Evolutionary conservation across 257 asterid genomes (phyloP).

Genomic region (Rhazya stricta): DNA sequence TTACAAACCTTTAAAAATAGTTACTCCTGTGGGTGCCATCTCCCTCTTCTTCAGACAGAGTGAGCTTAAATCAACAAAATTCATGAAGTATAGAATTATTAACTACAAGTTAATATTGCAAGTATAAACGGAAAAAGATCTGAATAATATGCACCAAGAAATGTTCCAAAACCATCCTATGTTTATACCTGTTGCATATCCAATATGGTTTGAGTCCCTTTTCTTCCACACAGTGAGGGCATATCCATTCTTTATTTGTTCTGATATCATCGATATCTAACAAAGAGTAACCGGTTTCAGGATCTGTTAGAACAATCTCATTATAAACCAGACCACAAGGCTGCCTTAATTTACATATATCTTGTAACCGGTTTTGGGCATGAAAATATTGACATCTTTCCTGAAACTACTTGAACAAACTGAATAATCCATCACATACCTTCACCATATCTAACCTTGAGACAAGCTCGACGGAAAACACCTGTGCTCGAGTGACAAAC

Average conservation of each 20-base stretch:
- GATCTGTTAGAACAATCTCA: background rate
- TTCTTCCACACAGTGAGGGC: constrained; percentile 73
- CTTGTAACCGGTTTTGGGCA: no score
- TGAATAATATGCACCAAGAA: background rate
- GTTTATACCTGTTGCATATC: constrained; percentile 81
- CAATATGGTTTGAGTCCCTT: constrained; percentile 66
- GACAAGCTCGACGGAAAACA: constrained; percentile 78
- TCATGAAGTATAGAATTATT: background rate
- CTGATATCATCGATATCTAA: constrained; percentile 74
- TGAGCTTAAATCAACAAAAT: constrained; percentile 46
- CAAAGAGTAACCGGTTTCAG: constrained; percentile 2
- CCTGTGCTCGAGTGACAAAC: constrained; percentile 70
- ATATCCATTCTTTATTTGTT: constrained; percentile 57
- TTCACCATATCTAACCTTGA: constrained; percentile 80
- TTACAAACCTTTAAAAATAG: constrained; percentile 65
- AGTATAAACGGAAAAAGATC: background rate
- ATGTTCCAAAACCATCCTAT: background rate
- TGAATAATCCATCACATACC: no score
- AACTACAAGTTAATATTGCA: background rate
- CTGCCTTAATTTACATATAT: background rate
- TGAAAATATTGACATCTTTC: background rate
- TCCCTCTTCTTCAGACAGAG: constrained; percentile 63
- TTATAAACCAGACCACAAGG: background rate
- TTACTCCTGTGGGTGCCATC: constrained; percentile 77
- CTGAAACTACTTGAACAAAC: background rate